Base-by-base conservation (phyloP, 1,284 basidiomycete species). In the Leccinum fallax region DNA sequence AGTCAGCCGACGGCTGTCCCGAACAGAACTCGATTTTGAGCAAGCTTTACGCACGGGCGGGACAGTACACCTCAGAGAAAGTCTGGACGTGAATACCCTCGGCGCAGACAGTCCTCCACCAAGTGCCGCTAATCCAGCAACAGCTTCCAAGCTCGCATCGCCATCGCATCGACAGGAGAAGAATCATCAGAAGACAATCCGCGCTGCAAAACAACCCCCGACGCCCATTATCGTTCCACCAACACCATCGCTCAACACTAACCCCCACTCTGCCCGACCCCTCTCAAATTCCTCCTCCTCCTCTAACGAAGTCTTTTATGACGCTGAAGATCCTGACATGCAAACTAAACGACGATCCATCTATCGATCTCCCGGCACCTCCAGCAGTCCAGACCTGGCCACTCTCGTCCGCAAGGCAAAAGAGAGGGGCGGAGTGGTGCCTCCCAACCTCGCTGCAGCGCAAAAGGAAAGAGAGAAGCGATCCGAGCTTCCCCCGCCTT, bases 331-430 rank as follows among this genome's bases (percentile, higher is more conserved):
- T 64, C 69, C 78, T 5, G 87, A 88, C 67, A 81, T 83, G 67
- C 84, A 88, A 68, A 85, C 85, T 21, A 91, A 92, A 74, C 85
- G 92, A 49, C 83, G 93, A 58, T 93, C 90, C 66, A 86, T 95
- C 78, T 94, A 94, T 74, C 84, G 94, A 62, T 89, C 90, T n/a
- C 81, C 90, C 7, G 94, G 93, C 55, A 94, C 92, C 2, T 90
- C 93, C 26, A 93, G 90, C 67, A 93, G 90, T 68, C 94, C 94
- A 26, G 94, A 97, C 76, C 81, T 96, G 26, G 90, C 92, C 4
- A 94, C 92, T 3, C 81, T 95, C 60, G 77, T 94, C 58, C 83
- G 89, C 64, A 94, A 93, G 77, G 88, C 90, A 38, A 91, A 88
- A 74, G 89, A 90, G 69, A 81, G 83, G 54, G 85, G 85, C 38